Base-by-base conservation (phyloP, 129 eudicot genomes). In the Arctium lappa region DNA sequence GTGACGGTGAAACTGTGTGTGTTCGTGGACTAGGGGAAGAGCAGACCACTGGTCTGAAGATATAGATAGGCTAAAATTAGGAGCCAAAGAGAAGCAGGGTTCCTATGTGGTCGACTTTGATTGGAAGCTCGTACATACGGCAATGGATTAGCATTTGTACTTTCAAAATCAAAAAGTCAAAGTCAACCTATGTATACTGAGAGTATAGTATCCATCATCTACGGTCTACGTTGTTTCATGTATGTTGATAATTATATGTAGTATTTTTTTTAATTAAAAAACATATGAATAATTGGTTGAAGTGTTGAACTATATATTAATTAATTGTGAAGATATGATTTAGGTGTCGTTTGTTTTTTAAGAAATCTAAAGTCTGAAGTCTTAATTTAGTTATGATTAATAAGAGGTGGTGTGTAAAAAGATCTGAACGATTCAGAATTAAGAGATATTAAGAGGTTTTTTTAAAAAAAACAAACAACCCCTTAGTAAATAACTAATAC, bases 31-130 rank as follows among this genome's bases (percentile, higher is more conserved):
- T 39, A 46, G 74, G 56, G 68, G 33, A 72, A 80, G 56, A 50
- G 78, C 39, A 72, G 78, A 48, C 78, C 84, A 53, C 77, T 78
- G 75, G 76, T 73, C 1, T 73, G 33, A 40, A 77, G 76, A 78
- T 79, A 70, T 69, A 69, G 82, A 76, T 83, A n/a, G 73, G 75
- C 75, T 74, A 73, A 31, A 74, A 72, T 78, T 31, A 77, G 46
- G 86, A 71, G 81, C 80, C 77, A 83, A 69, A 65, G 36, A 83
- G 77, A 76, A 36, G 50, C 18, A 72, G 50, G 16, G 82, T 32
- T 78, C 79, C 65, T 72, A 69, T 76, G 81, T 76, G 86, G 81
- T 82, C 71, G 86, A 82, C 16, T 73, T 53, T 37, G 7, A 44
- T 46, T 34, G 39, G 3, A n/a, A 5, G 15, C 5, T 72, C 50